These are phyloP conservation scores for Marchantia polymorpha DNA, from an alignment of 225 moss, liverwort and hornwort genomes.

Conservation along the genomic window DNA sequence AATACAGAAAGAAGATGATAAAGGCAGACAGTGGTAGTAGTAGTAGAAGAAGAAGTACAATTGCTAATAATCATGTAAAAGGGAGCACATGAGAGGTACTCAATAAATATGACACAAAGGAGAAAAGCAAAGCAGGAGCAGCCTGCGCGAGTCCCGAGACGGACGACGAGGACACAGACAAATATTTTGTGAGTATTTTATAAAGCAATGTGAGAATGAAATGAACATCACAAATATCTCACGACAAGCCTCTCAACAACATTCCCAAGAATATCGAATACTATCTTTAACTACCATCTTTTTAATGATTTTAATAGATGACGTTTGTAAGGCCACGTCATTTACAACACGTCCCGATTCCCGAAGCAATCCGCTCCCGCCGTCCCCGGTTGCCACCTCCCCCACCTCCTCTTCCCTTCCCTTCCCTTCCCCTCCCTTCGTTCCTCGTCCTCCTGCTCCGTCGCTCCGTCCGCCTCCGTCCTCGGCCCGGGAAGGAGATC, in stretches of 20 bases:
- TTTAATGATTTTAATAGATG: background rate
- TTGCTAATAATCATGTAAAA: background rate
- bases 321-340: slow-evolving; percentile 5
- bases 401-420: background rate
- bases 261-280: slow-evolving; percentile 1
- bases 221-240: background rate
- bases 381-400: background rate
- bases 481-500: too few species aligned
- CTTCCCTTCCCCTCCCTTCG: too few species aligned
- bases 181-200: background rate
- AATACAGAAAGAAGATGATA: background rate
- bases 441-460: too few species aligned
- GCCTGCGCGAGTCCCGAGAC: background rate
- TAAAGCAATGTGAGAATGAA: background rate
- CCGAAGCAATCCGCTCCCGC: background rate
- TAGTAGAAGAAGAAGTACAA: background rate
- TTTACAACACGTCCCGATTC: background rate
- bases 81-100: background rate
- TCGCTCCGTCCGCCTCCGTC: too few species aligned
- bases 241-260: background rate
- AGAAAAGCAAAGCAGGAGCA: background rate
- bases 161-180: background rate
- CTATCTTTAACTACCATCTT: background rate
- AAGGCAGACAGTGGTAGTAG: background rate
- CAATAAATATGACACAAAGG: background rate